Percentiles rank a stretch among this genome's conserved stretches.
Conservation (phyloP, 257 asterid genomes). For the Perilla frutescens region DNA sequence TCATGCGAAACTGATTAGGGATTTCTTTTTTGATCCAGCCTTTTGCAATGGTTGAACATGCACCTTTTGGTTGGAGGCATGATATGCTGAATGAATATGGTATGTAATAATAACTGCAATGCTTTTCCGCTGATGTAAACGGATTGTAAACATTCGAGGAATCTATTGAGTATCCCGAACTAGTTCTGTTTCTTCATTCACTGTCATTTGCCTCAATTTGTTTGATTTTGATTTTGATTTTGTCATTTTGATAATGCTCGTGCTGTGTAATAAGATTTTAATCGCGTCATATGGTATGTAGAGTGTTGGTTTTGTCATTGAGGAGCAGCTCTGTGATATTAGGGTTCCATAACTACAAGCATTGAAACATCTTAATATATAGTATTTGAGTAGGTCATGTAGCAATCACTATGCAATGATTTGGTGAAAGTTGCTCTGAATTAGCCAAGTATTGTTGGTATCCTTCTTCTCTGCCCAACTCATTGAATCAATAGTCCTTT, state of each 20-base stretch:
- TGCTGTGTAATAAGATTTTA: not conserved
- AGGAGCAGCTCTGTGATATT: too few relatives aligned
- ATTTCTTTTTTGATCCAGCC: constrained; percentile 41
- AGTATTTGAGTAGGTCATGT: too few relatives aligned
- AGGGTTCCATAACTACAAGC: too few relatives aligned
- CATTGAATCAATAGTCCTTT: too few relatives aligned
- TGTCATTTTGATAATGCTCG: constrained; percentile 18
- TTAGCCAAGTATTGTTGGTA: too few relatives aligned
- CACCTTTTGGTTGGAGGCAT: constrained; percentile 30
- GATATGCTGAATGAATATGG: constrained; percentile 36
- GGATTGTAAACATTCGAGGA: constrained; percentile 27
- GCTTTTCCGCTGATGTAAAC: constrained; percentile 36
- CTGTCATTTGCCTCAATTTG: not conserved
- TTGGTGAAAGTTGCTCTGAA: too few relatives aligned
- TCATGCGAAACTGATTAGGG: constrained; percentile 26
- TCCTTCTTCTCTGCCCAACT: too few relatives aligned
- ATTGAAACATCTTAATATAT: too few relatives aligned
- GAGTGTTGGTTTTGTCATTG: too few relatives aligned
- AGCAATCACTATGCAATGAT: too few relatives aligned
- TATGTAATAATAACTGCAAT: constrained; percentile 47
- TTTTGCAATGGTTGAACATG: constrained; percentile 26
- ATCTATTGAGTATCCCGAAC: constrained; percentile 24
- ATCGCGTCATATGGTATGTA: too few relatives aligned
- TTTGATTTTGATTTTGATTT: not conserved
- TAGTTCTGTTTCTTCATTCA: constrained; percentile 24